Evolutionary conservation across 768 basidiomycete genomes (phyloP).

Genomic region (Boletus rubroflammeus): DNA sequence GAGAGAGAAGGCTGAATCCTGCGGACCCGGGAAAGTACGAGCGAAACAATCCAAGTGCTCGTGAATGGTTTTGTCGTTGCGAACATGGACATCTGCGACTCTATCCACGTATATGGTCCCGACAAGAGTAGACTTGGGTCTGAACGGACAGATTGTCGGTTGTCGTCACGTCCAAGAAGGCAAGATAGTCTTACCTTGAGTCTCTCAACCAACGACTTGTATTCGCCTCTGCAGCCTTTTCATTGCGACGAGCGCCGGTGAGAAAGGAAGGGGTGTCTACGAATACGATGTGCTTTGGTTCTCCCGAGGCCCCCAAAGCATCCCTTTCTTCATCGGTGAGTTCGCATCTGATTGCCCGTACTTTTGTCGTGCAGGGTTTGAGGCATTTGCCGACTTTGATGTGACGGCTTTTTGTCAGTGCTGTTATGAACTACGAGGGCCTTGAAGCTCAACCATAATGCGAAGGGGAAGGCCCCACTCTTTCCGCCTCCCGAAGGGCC

Average conservation of each 20-base stretch:
- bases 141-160: neutral
- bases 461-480: constrained; percentile 2
- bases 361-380: neutral
- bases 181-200: neutral
- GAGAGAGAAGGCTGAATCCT: neutral
- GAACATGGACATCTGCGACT: neutral
- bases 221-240: neutral
- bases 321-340: neutral
- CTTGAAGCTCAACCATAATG: neutral
- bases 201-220: constrained; percentile 7
- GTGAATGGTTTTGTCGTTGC: neutral
- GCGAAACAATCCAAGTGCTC: constrained; percentile 9
- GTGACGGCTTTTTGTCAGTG: neutral
- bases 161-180: neutral
- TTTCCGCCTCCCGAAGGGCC: constrained; percentile 22
- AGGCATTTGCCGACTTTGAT: neutral
- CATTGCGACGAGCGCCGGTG: neutral
- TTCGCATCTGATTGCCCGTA: constrained; percentile 12
- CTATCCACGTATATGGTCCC: constrained; percentile 18
- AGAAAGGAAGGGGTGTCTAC: constrained; percentile 23
- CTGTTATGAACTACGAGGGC: constrained; percentile 7
- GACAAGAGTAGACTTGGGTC: constrained; percentile 1
- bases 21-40: neutral
- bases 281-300: constrained; percentile 14
- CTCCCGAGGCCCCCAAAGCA: neutral